Conservation (phyloP, 768 basidiomycete genomes). For the Leccinum disarticulatum region DNA sequence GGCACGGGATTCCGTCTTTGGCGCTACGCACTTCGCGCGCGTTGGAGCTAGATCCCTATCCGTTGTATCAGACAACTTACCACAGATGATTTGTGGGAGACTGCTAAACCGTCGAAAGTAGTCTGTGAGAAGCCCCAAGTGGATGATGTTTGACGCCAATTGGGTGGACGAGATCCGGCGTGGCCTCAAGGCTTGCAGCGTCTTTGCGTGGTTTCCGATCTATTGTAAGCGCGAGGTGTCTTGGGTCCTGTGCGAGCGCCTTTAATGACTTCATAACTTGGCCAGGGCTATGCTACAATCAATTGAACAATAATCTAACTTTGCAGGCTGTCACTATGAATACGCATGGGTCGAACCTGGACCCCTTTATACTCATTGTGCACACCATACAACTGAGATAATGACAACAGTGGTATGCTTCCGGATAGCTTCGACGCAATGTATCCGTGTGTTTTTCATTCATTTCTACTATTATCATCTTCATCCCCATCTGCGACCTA, state of each 20-base stretch:
- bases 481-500: constrained; percentile 67
- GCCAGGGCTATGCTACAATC: constrained; percentile 75
- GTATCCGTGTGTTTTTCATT: no score
- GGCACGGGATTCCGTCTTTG: constrained; percentile 48
- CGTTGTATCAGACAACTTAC: constrained; percentile 47
- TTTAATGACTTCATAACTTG: constrained; percentile 1
- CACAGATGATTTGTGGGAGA: constrained; percentile 72
- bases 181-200: constrained; percentile 69
- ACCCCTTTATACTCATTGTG: constrained; percentile 66
- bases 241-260: neutral
- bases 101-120: constrained; percentile 60
- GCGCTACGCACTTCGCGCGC: constrained; percentile 44
- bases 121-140: constrained; percentile 43
- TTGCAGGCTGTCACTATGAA: constrained; percentile 80
- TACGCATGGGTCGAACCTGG: constrained; percentile 72
- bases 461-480: constrained; percentile 36
- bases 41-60: constrained; percentile 58
- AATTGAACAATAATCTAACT: constrained; percentile 74
- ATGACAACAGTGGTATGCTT: no score
- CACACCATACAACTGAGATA: no score
- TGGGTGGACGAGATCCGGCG: constrained; percentile 79
- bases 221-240: constrained; percentile 49
- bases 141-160: constrained; percentile 77
- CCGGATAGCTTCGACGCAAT: no score
- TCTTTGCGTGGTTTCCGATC: constrained; percentile 61